Evolutionary conservation across 2,329 filamentous ascomycete genomes (phyloP).

Genomic region (Aplosporella prunicola): DNA sequence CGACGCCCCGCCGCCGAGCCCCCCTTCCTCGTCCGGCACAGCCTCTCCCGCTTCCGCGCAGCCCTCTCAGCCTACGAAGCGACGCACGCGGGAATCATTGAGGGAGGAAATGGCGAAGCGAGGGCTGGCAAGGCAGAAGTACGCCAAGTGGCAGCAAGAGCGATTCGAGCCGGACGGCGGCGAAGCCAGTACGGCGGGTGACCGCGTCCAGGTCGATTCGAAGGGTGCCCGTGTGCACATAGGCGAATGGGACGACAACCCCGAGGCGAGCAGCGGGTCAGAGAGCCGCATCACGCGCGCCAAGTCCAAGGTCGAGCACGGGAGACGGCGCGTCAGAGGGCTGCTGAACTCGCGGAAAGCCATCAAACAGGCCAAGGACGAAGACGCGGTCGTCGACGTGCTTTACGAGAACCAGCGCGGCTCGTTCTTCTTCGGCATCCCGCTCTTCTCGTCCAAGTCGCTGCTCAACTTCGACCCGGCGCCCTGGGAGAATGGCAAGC

Average conservation of each 20-base stretch:
- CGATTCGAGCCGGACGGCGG: conserved; percentile 1
- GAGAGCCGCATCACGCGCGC: conserved; percentile 11
- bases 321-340: conserved; percentile 12
- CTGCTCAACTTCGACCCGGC: conserved; percentile 77
- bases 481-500: conserved; percentile 65
- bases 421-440: conserved; percentile 76
- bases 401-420: conserved; percentile 95
- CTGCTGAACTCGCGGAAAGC: conserved; percentile 21
- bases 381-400: conserved; percentile 54
- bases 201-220: conserved; percentile 6
- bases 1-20: conserved; percentile 25
- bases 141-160: conserved; percentile 22
- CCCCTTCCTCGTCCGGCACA: conserved; percentile 2
- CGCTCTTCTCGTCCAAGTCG: conserved; percentile 80
- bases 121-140: conserved; percentile 22
- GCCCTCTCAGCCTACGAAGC: conserved; percentile 9
- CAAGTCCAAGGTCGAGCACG: conserved; percentile 21
- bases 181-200: background rate
- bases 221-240: background rate
- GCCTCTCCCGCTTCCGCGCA: conserved; percentile 1
- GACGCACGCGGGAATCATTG: conserved; percentile 19
- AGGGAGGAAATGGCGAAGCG: conserved; percentile 16
- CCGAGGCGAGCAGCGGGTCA: background rate
- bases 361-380: conserved; percentile 22
- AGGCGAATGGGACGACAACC: conserved; percentile 2